Conservation (phyloP, 768 basidiomycete genomes). For the Boletus patriciae region DNA sequence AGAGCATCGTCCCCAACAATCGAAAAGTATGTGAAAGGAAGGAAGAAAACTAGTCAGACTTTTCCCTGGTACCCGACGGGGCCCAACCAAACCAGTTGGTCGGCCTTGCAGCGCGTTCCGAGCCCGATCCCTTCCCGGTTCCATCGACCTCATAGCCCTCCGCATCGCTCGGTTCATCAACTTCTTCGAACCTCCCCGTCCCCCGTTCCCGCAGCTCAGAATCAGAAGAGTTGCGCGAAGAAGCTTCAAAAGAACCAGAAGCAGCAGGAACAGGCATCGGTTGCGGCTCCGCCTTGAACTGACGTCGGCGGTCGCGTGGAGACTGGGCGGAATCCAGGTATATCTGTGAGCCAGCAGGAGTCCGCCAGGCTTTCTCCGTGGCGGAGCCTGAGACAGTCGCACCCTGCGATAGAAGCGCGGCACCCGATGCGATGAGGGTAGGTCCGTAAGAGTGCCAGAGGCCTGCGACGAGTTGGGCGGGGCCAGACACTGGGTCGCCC, state of each 20-base stretch:
- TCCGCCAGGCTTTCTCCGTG: conserved; percentile 28
- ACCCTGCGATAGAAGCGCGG: conserved; percentile 58
- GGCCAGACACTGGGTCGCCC: conserved; percentile 58
- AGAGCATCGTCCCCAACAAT: background rate
- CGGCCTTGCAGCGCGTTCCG: conserved; percentile 29
- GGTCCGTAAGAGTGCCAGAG: conserved; percentile 84
- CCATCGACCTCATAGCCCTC: conserved; percentile 56
- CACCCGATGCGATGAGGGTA: conserved; percentile 62
- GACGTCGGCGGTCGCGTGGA: conserved; percentile 46
- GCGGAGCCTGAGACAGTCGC: conserved; percentile 41
- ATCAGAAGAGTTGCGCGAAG: conserved; percentile 42
- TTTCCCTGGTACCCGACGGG: conserved; percentile 19
- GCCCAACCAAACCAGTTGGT: conserved; percentile 39
- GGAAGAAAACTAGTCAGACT: conserved; percentile 19
- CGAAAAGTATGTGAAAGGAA: background rate
- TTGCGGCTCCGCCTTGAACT: conserved; percentile 52
- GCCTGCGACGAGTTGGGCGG: conserved; percentile 60
- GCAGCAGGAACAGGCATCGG: conserved; percentile 34
- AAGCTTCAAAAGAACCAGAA: conserved; percentile 33
- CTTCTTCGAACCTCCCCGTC: conserved; percentile 60
- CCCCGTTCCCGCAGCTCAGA: conserved; percentile 48
- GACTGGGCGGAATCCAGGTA: conserved; percentile 28
- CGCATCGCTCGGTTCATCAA: conserved; percentile 67
- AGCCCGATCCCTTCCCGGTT: conserved; percentile 15
- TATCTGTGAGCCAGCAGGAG: conserved; percentile 32